Evolutionary conservation across 2,329 filamentous ascomycete genomes (phyloP), one percentile per base, ranked within the genome.

Genomic region (Graphilbum sp.): DNA sequence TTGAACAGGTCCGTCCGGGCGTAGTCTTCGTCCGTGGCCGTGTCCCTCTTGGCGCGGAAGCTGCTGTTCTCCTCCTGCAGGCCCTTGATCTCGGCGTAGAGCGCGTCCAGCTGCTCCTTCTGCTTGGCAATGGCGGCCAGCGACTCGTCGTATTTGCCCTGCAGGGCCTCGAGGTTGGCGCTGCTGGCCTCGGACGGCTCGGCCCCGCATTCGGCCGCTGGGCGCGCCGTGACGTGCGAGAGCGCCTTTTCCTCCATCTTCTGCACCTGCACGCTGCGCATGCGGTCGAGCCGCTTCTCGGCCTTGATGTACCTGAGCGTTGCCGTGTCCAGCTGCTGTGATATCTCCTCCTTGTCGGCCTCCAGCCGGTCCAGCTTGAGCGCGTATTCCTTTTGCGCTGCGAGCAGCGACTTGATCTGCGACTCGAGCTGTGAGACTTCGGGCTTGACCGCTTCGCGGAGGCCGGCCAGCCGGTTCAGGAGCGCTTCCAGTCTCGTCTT

Each of bases 1-100:
- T 94, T 96, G 68, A 94, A 98, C 3, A 94, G 69, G 49, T 95
- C 86, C 5, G 86, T 94, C 41, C 85, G 77, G 31, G 86, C 78
- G 53, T 92, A 96, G 49, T 98, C 90, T 45, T 98, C 90, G 50
- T 98, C 90, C 0, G 82, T 80, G 33, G 87, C 63, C 39, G 72
- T 77, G 13, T 83, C 76, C 35, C 82, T 66, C 54, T 77, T 68
- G 15, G 63, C 59, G 49, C 67, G 86, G 25, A 88, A 61, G 5
- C 75, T 69, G 16, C 83, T 86, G 32, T 95, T 73, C 50, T 95
- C 83, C 45, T 87, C 78, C 25, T 81, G 72, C 32, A 87, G 53
- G 17, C 64, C 64, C 50, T 79, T 79, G 48, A 85, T 84, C 48
- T 95, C 85, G 2, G 72, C 65, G 46, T 92, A 72, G 19, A 90